Conservation (phyloP, 108 stramenopile species). For the Phaeodactylum tricornutum region DNA sequence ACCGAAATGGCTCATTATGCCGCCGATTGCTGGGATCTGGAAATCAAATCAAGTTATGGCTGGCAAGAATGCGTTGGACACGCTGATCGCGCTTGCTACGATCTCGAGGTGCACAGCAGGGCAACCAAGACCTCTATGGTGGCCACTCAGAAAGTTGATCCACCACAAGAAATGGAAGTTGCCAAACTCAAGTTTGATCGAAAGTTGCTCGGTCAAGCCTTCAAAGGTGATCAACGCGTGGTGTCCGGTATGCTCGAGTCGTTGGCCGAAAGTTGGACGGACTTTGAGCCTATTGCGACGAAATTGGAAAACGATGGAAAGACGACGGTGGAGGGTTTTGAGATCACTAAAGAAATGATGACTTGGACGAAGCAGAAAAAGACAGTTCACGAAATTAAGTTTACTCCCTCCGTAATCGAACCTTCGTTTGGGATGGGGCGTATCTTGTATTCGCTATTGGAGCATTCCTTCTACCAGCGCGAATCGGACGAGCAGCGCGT, state of each 20-base stretch:
- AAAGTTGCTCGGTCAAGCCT: slow-evolving; percentile 81
- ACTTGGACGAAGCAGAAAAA: slow-evolving; percentile 74
- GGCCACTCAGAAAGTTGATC: slow-evolving; percentile 82
- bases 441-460: slow-evolving; percentile 94
- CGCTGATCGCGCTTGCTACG: slow-evolving; percentile 99
- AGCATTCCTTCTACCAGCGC: slow-evolving; percentile 96
- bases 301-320: slow-evolving; percentile 83
- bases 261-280: slow-evolving; percentile 84
- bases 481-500: slow-evolving; percentile 90
- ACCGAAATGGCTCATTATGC: slow-evolving; percentile 99
- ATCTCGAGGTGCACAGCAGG: slow-evolving; percentile 92
- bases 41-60: slow-evolving; percentile 95
- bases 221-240: slow-evolving; percentile 87
- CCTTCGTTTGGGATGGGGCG: slow-evolving; percentile 99
- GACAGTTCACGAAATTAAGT: slow-evolving; percentile 93
- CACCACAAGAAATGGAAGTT: slow-evolving; percentile 66
- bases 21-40: slow-evolving; percentile 99
- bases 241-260: slow-evolving; percentile 88
- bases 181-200: slow-evolving; percentile 88
- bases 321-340: slow-evolving; percentile 81
- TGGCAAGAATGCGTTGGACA: slow-evolving; percentile 99
- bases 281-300: slow-evolving; percentile 83
- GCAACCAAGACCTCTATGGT: slow-evolving; percentile 92
- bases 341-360: slow-evolving; percentile 88
- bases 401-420: slow-evolving; percentile 98